These are phyloP conservation scores for Cutaneotrichosporon arboriforme DNA, from an alignment of 1,284 basidiomycete species.

Conservation along the genomic window DNA sequence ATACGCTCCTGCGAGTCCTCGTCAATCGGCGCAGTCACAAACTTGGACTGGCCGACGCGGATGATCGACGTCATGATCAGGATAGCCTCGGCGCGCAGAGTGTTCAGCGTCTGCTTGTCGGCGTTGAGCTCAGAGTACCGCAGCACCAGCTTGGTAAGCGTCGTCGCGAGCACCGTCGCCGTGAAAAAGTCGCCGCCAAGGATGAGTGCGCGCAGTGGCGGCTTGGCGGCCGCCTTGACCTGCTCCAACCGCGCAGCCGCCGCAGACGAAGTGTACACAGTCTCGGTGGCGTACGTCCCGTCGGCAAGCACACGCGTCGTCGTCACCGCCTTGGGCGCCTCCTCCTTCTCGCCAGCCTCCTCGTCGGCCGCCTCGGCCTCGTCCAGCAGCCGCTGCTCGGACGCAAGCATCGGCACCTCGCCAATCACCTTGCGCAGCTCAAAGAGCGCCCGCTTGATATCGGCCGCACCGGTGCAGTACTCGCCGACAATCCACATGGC, in stretches of 20 bases:
- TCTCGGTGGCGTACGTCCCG: constrained; percentile 97
- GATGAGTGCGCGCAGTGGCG: constrained; percentile 82
- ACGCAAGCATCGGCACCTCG: constrained; percentile 91
- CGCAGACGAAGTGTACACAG: constrained; percentile 70
- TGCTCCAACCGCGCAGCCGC: constrained; percentile 66
- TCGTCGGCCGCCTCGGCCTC: constrained; percentile 61
- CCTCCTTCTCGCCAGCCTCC: constrained; percentile 34
- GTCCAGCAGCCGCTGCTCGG: constrained; percentile 74
- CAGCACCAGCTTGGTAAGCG: constrained; percentile 87
- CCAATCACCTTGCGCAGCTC: constrained; percentile 85
- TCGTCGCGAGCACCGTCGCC: constrained; percentile 78
- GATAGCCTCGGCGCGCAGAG: constrained; percentile 90
- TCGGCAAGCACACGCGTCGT: constrained; percentile 75
- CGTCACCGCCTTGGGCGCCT: constrained; percentile 50
- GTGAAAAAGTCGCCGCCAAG: constrained; percentile 98
- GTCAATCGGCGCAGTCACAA: constrained; percentile 87
- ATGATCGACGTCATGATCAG: constrained; percentile 96
- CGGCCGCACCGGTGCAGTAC: constrained; percentile 64
- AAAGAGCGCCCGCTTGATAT: constrained; percentile 69
- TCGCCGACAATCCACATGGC: constrained; percentile 98
- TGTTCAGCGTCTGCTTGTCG: constrained; percentile 61
- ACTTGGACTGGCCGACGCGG: constrained; percentile 94
- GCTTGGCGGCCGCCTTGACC: constrained; percentile 80
- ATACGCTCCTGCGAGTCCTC: constrained; percentile 97
- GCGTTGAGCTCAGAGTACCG: constrained; percentile 63